A percentile compares a stretch with the other conserved stretches of the same genome.
phyloP scores from a whole-genome alignment of 2,329 filamentous ascomycete genomes.

The Colletotrichum siamense region DNA sequence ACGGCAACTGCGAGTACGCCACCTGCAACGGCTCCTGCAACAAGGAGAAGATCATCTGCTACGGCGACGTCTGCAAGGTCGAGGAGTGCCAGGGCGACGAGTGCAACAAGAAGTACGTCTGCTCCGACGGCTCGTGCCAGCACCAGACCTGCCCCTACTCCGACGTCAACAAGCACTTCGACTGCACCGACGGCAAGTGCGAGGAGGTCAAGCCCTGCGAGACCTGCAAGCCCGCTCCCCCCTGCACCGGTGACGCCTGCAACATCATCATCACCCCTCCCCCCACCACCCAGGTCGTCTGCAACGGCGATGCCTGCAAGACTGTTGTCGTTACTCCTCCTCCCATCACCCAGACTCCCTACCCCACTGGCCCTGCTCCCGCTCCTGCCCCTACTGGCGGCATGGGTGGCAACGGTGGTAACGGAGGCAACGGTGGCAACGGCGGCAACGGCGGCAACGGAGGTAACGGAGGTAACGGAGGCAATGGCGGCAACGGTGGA shows the following conservation, averaged over 20 bases:
- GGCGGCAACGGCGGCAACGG: background rate
- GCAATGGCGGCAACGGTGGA: background rate
- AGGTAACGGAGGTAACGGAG: accelerated
- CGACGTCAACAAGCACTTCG: slow-evolving; percentile 33
- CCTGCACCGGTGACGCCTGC: slow-evolving; percentile 38
- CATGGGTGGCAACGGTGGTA: background rate
- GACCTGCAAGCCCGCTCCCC: slow-evolving; percentile 30
- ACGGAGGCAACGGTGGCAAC: background rate
- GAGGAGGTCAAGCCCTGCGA: slow-evolving; percentile 30
- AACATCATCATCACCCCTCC: slow-evolving; percentile 28
- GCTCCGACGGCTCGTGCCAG: slow-evolving; percentile 30
- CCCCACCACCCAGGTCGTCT: slow-evolving; percentile 28
- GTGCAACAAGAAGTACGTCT: slow-evolving; percentile 31
- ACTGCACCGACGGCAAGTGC: slow-evolving; percentile 38
- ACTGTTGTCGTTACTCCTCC: slow-evolving; percentile 14
- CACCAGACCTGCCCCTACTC: slow-evolving; percentile 27
- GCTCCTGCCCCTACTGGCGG: background rate
- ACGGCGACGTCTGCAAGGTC: slow-evolving; percentile 27
- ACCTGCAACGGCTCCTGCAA: slow-evolving; percentile 9
- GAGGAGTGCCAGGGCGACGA: slow-evolving; percentile 34
- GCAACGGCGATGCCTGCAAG: slow-evolving; percentile 31
- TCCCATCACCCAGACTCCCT: background rate
- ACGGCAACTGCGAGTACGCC: background rate
- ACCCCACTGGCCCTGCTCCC: background rate
- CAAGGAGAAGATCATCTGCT: slow-evolving; percentile 15